Evolutionary conservation across 768 basidiomycete species (phyloP), one percentile per base, ranked within the genome.

Genomic region (Pleurotus tuoliensis): DNA sequence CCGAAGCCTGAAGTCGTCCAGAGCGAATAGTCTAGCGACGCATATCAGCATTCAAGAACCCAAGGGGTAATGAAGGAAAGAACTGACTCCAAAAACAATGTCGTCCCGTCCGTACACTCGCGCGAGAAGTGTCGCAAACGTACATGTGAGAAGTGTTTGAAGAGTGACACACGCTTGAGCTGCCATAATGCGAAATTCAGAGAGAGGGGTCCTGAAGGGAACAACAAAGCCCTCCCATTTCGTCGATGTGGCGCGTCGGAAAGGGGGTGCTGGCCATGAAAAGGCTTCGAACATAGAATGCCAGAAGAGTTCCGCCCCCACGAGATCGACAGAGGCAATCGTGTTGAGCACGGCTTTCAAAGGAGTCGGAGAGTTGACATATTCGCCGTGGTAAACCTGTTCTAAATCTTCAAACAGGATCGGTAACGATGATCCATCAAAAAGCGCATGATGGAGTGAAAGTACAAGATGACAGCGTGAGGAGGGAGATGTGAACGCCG

Each of bases 371-470:
- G 46, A 52, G 3, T 25, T 25, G 22, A 45, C 51, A 41, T 53
- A 8, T 20, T 48, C 22, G 1, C 61, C 64, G 11, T 44, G 24
- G 47, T 70, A 71, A 27, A 60, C 63, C 15, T 60, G 57, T 44
- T 71, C 68, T 13, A 71, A 62, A 46, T 70, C 66, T 18, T 58
- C 47, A 40, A 71, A 59, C 6, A 73, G 48, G 13, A 62, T 55
- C 2, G 69, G 70, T 43, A 73, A 67, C 11, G 69, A 69, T 6
- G 66, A 65, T 16, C 70, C 71, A 56, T 73, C 71, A 38, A 69
- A 73, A n/a, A 71, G 55, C 1, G 70, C 65, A 48, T 73, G 71
- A 45, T 73, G 71, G 18, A 73, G 68, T 12, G 71, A 73, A 34
- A 70, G 50, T 6, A 60, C 66, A 22, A 71, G 53, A 50, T 64